phyloP scores from a whole-genome alignment of 768 basidiomycete species.

The Baorangia bicolor region DNA sequence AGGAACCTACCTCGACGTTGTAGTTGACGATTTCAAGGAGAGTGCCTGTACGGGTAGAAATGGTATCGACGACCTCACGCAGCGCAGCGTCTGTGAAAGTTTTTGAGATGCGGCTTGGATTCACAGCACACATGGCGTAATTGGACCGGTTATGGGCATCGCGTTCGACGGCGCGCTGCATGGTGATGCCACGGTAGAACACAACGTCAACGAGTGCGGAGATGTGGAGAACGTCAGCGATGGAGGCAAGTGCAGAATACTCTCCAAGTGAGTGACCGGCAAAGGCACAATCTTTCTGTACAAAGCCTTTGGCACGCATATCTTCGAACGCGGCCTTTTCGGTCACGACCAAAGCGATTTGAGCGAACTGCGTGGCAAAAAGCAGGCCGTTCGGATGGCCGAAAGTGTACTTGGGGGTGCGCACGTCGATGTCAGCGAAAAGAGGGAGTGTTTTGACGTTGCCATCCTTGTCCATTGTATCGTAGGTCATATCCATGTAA shows the following conservation, averaged over 20 bases:
- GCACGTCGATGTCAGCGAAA: conserved; percentile 92
- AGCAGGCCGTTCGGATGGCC: conserved; percentile 92
- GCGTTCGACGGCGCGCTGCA: conserved; percentile 98
- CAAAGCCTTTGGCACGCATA: conserved; percentile 93
- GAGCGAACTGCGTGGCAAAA: conserved; percentile 97
- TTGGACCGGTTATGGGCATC: conserved; percentile 91
- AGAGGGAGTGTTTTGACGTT: conserved; percentile 94
- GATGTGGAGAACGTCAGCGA: conserved; percentile 94
- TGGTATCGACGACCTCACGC: conserved; percentile 94
- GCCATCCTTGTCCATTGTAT: conserved; percentile 94
- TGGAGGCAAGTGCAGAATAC: conserved; percentile 96
- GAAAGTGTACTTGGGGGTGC: conserved; percentile 98
- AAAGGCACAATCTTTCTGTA: conserved; percentile 90
- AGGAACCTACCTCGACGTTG: conserved; percentile 72
- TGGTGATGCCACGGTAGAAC: conserved; percentile 99
- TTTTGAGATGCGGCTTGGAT: conserved; percentile 91
- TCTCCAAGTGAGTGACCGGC: conserved; percentile 98
- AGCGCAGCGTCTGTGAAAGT: conserved; percentile 94
- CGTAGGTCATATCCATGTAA: conserved; percentile 99
- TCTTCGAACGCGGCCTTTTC: conserved; percentile 99
- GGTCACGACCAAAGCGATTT: conserved; percentile 96
- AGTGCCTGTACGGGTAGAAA: conserved; percentile 70
- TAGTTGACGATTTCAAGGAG: conserved; percentile 98
- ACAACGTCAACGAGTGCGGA: conserved; percentile 96
- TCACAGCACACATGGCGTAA: conserved; percentile 99